Percentiles rank a stretch among this genome's conserved stretches.
Conservation (phyloP, 495 filamentous ascomycete species). For the Cercophora scortea region DNA sequence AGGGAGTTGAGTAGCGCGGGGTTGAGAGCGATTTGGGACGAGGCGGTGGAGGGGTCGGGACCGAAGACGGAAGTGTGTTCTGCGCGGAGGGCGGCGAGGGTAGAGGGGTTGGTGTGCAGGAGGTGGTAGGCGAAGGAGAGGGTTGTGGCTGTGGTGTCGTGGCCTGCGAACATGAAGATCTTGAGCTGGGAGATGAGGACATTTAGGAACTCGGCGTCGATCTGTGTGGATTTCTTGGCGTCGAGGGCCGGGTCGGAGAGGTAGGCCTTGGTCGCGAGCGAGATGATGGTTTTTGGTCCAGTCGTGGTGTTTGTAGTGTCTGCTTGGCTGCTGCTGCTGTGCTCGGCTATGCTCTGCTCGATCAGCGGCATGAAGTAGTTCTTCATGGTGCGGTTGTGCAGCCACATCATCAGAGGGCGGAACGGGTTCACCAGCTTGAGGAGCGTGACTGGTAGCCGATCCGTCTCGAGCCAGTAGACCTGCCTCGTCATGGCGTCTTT, state of each 20-base stretch:
- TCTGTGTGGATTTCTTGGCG: neutral
- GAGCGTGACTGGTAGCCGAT: neutral
- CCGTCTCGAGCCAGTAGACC: neutral
- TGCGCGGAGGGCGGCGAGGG: constrained; percentile 22
- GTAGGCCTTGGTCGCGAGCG: constrained; percentile 15
- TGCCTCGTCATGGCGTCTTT: constrained; percentile 16
- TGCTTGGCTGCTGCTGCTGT: neutral
- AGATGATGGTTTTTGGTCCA: constrained; percentile 40
- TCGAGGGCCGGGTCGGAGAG: constrained; percentile 5
- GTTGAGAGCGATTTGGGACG: constrained; percentile 15
- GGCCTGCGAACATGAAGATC: constrained; percentile 37
- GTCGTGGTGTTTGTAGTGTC: constrained; percentile 10
- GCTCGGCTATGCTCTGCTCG: neutral
- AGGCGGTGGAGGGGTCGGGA: constrained; percentile 14
- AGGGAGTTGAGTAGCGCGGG: constrained; percentile 34
- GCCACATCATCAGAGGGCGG: constrained; percentile 1
- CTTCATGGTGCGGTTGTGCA: constrained; percentile 18
- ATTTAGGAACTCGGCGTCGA: constrained; percentile 13
- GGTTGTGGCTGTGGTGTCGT: constrained; percentile 33
- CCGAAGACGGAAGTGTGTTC: constrained; percentile 38
- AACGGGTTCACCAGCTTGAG: constrained; percentile 4
- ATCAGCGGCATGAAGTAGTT: constrained; percentile 19
- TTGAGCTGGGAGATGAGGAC: constrained; percentile 21
- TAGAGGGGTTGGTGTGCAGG: constrained; percentile 28
- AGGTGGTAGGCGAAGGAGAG: constrained; percentile 30